Evolutionary conservation across 2,329 filamentous ascomycete genomes (phyloP), one percentile per base, ranked within the genome.

Genomic region (Bipolaris oryzae): DNA sequence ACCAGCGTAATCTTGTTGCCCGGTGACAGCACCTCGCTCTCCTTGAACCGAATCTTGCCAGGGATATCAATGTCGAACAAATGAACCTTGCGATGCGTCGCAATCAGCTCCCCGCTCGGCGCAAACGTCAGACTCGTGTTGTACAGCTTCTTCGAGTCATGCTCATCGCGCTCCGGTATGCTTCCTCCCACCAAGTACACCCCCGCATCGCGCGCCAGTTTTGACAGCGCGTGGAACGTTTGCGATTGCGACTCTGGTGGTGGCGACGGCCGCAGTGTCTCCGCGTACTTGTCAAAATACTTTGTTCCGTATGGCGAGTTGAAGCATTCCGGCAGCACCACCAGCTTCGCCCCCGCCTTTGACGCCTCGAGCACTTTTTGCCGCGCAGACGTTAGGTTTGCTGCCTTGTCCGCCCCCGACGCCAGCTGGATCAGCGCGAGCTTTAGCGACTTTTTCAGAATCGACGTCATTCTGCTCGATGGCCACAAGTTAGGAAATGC

Each of bases 51-150:
- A 76, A 99, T 96, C 80, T 93, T 93, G 60, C 92, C 94, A 0
- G 95, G 95, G 62, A 99, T 98, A 75, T 96, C 89, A 69, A 99
- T 99, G 78, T 98, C 95, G 77, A 99, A 99, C 41, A 99, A 84
- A 78, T 99, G 95, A 41, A 95, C 88, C 80, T 99, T 99, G 68
- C 95, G 87, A 76, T 98, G 93, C 2, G 88, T 91, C 5, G 87
- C 91, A n/a, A 99, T 82, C 46, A 97, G 82, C n/a, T 83, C 75
- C 3, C 95, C 95, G 9, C 83, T 79, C 0, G 92, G 93, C 0
- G 83, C 85, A 77, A 99, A 99, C 7, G 89, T 87, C 44, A 99
- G 81, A 25, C 87, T 89, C 3, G 95, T 98, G 80, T 99, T 99
- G 83, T 95, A 96, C 79, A 93, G 90, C 65, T 85, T 86, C 66